Evolutionary conservation across 2,329 filamentous ascomycete genomes (phyloP).

Genomic region (Bipolaris bicolor): DNA sequence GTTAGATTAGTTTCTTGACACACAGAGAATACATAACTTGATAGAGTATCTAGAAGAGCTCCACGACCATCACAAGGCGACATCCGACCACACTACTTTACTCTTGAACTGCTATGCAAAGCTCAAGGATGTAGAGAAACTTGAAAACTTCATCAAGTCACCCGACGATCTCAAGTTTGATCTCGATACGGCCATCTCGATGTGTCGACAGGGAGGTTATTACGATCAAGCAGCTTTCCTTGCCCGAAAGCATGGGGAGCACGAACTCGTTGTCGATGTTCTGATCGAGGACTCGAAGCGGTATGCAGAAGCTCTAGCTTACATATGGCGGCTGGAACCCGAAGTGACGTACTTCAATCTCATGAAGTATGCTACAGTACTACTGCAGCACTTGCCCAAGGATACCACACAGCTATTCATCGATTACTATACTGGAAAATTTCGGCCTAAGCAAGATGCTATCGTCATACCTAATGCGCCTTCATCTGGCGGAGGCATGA

Average conservation of each 20-base stretch:
- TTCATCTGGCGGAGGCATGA: slow-evolving; percentile 51
- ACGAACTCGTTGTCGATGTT: slow-evolving; percentile 92
- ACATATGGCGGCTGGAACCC: slow-evolving; percentile 86
- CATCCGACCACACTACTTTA: slow-evolving; percentile 92
- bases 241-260: slow-evolving; percentile 91
- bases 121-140: slow-evolving; percentile 92
- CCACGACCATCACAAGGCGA: slow-evolving; percentile 91
- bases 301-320: slow-evolving; percentile 85
- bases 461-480: slow-evolving; percentile 57
- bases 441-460: slow-evolving; percentile 72
- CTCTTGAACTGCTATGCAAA: slow-evolving; percentile 98
- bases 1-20: slow-evolving; percentile 77
- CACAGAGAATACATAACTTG: slow-evolving; percentile 94
- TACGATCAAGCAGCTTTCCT: slow-evolving; percentile 96
- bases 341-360: slow-evolving; percentile 81
- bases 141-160: slow-evolving; percentile 96
- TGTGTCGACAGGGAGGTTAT: slow-evolving; percentile 97
- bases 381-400: slow-evolving; percentile 83
- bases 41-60: slow-evolving; percentile 97
- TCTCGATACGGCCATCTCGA: slow-evolving; percentile 92
- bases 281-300: slow-evolving; percentile 93
- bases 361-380: slow-evolving; percentile 92
- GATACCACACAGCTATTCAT: slow-evolving; percentile 88
- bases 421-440: slow-evolving; percentile 90
- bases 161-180: slow-evolving; percentile 96